phyloP scores from a whole-genome alignment of 2,329 filamentous ascomycete species.

The Stagonosporopsis vannaccii region DNA sequence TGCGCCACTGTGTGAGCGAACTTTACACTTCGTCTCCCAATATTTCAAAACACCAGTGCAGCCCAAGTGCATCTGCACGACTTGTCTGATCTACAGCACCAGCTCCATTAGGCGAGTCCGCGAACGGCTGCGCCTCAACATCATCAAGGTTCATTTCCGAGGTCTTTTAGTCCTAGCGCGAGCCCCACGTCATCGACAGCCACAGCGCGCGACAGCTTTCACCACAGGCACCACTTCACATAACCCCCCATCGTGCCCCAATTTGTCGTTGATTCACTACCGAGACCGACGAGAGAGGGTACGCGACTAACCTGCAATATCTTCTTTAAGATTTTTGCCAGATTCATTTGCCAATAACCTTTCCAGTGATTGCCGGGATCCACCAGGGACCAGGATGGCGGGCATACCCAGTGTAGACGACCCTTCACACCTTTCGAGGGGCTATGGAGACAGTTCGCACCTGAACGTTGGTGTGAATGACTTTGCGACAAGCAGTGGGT shows the following conservation, averaged over 20 bases:
- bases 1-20: constrained; percentile 6
- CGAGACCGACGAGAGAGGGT: neutral
- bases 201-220: constrained; percentile 11
- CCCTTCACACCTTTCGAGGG: constrained; percentile 47
- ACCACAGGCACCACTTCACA: constrained; percentile 9
- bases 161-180: constrained; percentile 11
- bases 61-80: constrained; percentile 10
- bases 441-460: constrained; percentile 41
- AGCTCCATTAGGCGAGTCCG: constrained; percentile 18
- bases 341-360: constrained; percentile 24
- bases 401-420: constrained; percentile 47
- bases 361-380: constrained; percentile 24
- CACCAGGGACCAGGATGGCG: constrained; percentile 37
- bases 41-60: neutral
- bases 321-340: neutral
- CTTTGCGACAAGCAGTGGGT: constrained; percentile 46
- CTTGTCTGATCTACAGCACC: constrained; percentile 26
- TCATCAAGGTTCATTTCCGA: constrained; percentile 17
- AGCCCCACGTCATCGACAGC: constrained; percentile 18
- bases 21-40: constrained; percentile 3
- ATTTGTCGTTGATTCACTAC: neutral
- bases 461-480: constrained; percentile 43
- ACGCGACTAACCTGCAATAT: neutral
- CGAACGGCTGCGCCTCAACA: constrained; percentile 29
- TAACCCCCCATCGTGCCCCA: constrained; percentile 7